A percentile compares a stretch with the other conserved stretches of the same genome.
Conservation (phyloP, 176 grass and related monocot species). For the Phoenix dactylifera region DNA sequence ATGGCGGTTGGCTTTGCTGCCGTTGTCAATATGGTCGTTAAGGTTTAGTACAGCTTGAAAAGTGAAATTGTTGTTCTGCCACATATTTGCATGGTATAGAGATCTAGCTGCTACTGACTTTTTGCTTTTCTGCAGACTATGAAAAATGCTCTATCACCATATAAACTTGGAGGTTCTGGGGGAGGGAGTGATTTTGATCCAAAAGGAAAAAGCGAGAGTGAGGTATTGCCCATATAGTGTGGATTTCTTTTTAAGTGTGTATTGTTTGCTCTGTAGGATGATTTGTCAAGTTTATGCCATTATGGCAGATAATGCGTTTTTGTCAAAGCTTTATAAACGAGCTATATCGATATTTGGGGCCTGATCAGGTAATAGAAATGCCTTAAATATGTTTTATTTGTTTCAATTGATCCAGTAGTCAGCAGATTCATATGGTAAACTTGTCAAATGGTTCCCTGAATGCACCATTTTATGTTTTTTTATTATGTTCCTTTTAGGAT, state of each 20-base stretch:
- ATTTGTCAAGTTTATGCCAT: slow-evolving; percentile 23
- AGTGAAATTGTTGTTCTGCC: background rate
- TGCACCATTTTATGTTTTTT: slow-evolving; percentile 2
- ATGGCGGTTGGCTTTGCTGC: too few species aligned
- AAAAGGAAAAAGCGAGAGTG: slow-evolving; percentile 89
- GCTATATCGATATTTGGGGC: slow-evolving; percentile 83
- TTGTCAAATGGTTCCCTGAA: slow-evolving; percentile 1
- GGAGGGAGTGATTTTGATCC: slow-evolving; percentile 99
- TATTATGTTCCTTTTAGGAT: slow-evolving; percentile 43
- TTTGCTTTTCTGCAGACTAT: slow-evolving; percentile 52
- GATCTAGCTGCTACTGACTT: background rate
- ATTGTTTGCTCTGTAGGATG: background rate
- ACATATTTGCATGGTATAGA: background rate
- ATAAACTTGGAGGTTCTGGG: slow-evolving; percentile 95
- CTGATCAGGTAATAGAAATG: slow-evolving; percentile 70
- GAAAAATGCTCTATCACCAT: slow-evolving; percentile 85
- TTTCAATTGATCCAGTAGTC: background rate
- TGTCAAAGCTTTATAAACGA: slow-evolving; percentile 99
- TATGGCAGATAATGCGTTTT: slow-evolving; percentile 91
- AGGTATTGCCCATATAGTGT: slow-evolving; percentile 43
- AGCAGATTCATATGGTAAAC: slow-evolving; percentile 12
- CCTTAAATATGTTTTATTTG: background rate
- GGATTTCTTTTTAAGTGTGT: slow-evolving; percentile 1
- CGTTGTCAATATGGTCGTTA: too few species aligned
- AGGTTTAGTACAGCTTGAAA: too few species aligned